Evolutionary conservation across 176 grass and related monocot species (phyloP).

Genomic region (Avena eriantha): DNA sequence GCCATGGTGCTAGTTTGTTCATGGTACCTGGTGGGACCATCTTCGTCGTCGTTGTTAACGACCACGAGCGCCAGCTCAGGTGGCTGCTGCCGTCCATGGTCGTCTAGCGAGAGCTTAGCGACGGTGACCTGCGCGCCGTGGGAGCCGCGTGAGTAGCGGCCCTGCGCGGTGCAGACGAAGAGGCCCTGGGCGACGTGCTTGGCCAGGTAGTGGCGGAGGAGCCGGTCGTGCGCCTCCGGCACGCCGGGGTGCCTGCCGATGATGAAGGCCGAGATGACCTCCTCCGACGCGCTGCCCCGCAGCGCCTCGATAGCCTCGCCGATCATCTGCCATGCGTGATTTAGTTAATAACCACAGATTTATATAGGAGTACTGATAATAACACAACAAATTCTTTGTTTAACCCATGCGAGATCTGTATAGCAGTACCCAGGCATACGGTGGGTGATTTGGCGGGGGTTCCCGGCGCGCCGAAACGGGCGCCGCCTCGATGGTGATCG

Average conservation of each 20-base stretch:
- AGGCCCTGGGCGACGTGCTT: slow-evolving; percentile 46
- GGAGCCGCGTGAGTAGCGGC: slow-evolving; percentile 24
- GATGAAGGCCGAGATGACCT: slow-evolving; percentile 49
- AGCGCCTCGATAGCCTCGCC: slow-evolving; percentile 41
- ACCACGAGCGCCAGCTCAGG: neutral
- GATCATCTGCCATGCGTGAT: slow-evolving; percentile 50
- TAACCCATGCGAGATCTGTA: too few species aligned
- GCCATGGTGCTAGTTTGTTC: neutral
- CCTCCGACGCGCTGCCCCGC: slow-evolving; percentile 34
- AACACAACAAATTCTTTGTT: too few species aligned
- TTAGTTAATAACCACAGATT: neutral
- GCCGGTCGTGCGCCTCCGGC: slow-evolving; percentile 39
- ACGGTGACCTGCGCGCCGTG: neutral
- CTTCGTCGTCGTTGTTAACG: neutral
- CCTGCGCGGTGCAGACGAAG: slow-evolving; percentile 8
- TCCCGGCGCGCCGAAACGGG: too few species aligned
- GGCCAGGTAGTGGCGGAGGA: slow-evolving; percentile 51
- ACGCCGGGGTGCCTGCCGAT: slow-evolving; percentile 29
- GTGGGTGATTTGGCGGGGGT: too few species aligned
- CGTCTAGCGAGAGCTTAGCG: neutral
- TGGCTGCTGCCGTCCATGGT: neutral
- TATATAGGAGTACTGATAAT: too few species aligned
- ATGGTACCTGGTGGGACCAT: neutral
- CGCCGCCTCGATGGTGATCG: too few species aligned
- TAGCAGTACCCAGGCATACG: too few species aligned